Base-by-base conservation (phyloP, 257 asterid genomes). In the Marsdenia floribunda region DNA sequence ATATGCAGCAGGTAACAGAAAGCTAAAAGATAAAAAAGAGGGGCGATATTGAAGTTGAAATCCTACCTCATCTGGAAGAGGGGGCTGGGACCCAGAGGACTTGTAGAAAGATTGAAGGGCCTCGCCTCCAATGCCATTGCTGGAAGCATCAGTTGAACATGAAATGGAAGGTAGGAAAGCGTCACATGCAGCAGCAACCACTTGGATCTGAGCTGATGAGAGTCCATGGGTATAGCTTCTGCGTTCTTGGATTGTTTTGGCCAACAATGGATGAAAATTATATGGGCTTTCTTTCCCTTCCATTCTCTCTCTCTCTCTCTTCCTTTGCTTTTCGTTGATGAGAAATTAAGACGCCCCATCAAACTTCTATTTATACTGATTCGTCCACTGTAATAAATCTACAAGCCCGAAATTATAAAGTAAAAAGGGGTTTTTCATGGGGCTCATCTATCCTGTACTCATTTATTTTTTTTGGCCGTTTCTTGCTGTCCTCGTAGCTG, bases 151-250 rank as follows among this genome's bases (percentile, higher is more conserved):
- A 53, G 24, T 53, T 53, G 59, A 53, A 53, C 67, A 40, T 19
- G 87, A 71, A 50, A 89, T 79, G 29, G 97, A 88, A 77, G 98
- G 98, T 13, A 89, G 80, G 72, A 94, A 83, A 64, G 97, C 78
- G 70, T 87, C 90, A 82, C 91, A 92, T 6, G 88, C 63, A 77
- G 97, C 86, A 52, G 92, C 35, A 63, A 92, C 46, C 70, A 96
- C 79, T 80, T 88, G 92, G 73, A 90, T 86, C 86, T 94, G 97
- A 69, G 90, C 77, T 22, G 85, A 60, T 72, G 95, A 90, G 64
- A 92, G 87, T 73, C 96, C 97, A 92, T 94, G 98, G 73, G 18
- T 83, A 82, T 89, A 90, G 74, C 76, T 78, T 73, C 79, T 64
- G 60, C 58, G 64, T 74, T 86, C 50, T 76, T 80, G 44, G 86